Percentiles rank a stretch among this genome's conserved stretches.
phyloP scores from a whole-genome alignment of 169 alveolate genomes.

The Cyclospora cayetanensis region DNA sequence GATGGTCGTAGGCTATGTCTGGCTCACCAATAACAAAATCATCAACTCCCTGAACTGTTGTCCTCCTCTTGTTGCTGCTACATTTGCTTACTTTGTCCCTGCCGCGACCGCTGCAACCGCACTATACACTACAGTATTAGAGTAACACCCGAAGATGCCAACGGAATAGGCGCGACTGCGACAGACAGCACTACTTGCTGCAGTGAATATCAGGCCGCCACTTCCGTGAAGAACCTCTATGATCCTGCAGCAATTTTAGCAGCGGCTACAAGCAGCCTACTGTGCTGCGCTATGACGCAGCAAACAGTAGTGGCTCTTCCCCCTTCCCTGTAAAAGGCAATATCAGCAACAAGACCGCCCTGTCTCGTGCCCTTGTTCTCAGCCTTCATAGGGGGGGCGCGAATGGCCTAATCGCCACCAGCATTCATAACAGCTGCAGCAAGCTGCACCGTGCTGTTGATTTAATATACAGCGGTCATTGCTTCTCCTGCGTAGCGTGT shows the following conservation, averaged over 20 bases:
- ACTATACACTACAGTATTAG: not conserved
- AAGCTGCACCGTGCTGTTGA: slow-evolving; percentile 52
- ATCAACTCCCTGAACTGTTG: no score
- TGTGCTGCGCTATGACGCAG: not conserved
- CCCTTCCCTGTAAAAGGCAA: not conserved
- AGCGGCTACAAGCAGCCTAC: slow-evolving; percentile 1
- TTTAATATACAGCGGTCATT: not conserved
- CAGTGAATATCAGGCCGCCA: no score
- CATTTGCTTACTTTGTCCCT: not conserved
- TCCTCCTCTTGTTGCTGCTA: no score
- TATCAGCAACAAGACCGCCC: not conserved
- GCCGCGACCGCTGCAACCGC: no score
- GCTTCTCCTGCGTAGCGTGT: not conserved
- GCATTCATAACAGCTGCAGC: slow-evolving; percentile 33
- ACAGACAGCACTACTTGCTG: not conserved
- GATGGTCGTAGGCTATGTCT: not conserved
- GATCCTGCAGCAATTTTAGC: slow-evolving; percentile 23
- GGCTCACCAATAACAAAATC: not conserved
- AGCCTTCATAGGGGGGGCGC: not conserved
- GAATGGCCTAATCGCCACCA: not conserved
- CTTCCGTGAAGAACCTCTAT: no score
- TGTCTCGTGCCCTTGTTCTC: not conserved
- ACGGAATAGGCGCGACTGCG: not conserved
- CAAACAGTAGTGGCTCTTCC: not conserved
- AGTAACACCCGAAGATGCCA: no score